A percentile compares a stretch with the other conserved stretches of the same genome.
phyloP scores from a whole-genome alignment of 2,329 filamentous ascomycete species.

The Hymenoscyphus scutula region DNA sequence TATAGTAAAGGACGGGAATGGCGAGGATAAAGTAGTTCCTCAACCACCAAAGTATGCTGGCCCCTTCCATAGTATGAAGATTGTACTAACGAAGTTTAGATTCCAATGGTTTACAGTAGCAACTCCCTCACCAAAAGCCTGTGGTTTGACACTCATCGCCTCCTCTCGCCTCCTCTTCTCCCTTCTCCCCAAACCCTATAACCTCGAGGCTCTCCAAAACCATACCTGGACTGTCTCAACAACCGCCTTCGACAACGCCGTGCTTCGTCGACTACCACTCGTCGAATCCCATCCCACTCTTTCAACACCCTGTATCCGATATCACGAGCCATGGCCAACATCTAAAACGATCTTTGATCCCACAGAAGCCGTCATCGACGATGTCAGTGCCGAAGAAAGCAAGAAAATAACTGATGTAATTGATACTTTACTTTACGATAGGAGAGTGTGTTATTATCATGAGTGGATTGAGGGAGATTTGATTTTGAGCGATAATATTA shows the following conservation, averaged over 20 bases:
- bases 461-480: conserved; percentile 8
- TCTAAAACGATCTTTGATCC: conserved; percentile 7
- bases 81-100: neutral
- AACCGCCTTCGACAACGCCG: conserved; percentile 3
- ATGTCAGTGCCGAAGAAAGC: neutral
- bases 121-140: conserved; percentile 4
- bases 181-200: conserved; percentile 2
- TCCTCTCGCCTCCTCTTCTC: conserved; percentile 8
- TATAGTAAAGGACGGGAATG: neutral
- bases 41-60: conserved; percentile 3
- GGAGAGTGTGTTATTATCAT: conserved; percentile 6
- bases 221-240: conserved; percentile 4
- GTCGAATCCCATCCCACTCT: conserved; percentile 1
- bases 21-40: neutral
- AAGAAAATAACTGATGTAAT: neutral
- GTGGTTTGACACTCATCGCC: conserved; percentile 5
- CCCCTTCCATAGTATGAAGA: neutral
- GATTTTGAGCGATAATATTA: conserved; percentile 11
- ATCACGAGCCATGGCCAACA: conserved; percentile 9
- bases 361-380: neutral
- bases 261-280: neutral
- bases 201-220: neutral
- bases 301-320: conserved; percentile 2
- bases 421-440: conserved; percentile 6
- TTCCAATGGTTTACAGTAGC: conserved; percentile 8